A percentile compares a stretch with the other conserved stretches of the same genome.
These are phyloP conservation scores for Gossypium davidsonii DNA, from an alignment of 441 rosid genomes.

Conservation along the genomic window DNA sequence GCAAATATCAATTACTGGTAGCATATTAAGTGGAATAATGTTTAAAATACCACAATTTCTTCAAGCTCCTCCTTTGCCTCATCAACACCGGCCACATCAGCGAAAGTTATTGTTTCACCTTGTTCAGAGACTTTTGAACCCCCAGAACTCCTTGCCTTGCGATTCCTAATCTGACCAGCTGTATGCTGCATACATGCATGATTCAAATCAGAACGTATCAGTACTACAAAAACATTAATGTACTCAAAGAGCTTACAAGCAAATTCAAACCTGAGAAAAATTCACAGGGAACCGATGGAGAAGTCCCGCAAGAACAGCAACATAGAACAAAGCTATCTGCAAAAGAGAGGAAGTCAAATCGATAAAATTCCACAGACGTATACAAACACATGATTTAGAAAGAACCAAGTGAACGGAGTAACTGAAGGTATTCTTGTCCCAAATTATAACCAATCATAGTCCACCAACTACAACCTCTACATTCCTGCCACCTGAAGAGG, in stretches of 20 bases:
- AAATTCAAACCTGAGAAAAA: slow-evolving; percentile 63
- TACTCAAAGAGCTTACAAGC: slow-evolving; percentile 2
- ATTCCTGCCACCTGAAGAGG: not conserved
- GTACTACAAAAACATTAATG: slow-evolving; percentile 13
- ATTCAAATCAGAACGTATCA: slow-evolving; percentile 18
- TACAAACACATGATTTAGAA: not conserved
- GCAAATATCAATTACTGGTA: slow-evolving; percentile 2
- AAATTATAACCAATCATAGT: not conserved
- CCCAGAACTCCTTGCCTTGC: slow-evolving; percentile 66
- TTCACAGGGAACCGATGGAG: slow-evolving; percentile 69
- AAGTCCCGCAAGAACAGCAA: slow-evolving; percentile 79
- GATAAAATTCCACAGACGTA: not conserved
- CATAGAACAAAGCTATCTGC: slow-evolving; percentile 82
- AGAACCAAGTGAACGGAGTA: not conserved
- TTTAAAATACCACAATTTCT: slow-evolving; percentile 81
- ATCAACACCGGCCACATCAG: slow-evolving; percentile 97
- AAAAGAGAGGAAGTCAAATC: slow-evolving; percentile 18
- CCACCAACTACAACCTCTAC: not conserved
- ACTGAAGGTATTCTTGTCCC: not conserved
- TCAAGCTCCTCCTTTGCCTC: slow-evolving; percentile 98
- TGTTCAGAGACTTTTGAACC: slow-evolving; percentile 61
- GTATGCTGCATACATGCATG: slow-evolving; percentile 44
- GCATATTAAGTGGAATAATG: slow-evolving; percentile 11
- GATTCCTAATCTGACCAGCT: slow-evolving; percentile 72
- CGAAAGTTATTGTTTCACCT: slow-evolving; percentile 79